Evolutionary conservation across 1,139 yeast species (phyloP), one percentile per base, ranked within the genome.

Genomic region (Yamadazyma blattariae): DNA sequence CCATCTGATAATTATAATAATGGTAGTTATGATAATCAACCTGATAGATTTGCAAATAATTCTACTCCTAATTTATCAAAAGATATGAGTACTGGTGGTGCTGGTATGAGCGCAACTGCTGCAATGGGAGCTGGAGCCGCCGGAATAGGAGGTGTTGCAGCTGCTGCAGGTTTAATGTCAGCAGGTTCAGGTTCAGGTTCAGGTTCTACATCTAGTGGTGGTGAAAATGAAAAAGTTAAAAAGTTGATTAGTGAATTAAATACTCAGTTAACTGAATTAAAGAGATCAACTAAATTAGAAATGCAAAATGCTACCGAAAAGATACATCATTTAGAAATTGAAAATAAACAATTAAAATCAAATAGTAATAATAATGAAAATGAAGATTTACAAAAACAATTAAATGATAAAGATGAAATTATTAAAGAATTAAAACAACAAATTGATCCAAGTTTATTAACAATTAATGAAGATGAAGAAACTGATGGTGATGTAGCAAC

Each of bases 301-400:
- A 77, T 79, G 56, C 71, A 65, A 46, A 59, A 60, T 38, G 85
- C 85, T 1, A 71, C 77, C 31, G 70, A 67, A 28, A 71, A 67
- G 41, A 77, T 79, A 31, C 54, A 56, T 25, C 47, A 45, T n/a
- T 57, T 79, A 33, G 82, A 78, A 47, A 34, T 45, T 7, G 77
- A 75, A 45, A 73, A 74, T 42, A 25, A 43, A 2, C 38, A 41
- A 5, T 52, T 72, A 35, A 56, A 45, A 36, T 43, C 44, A 5
- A 24, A 48, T 2, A 52, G 53, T 27, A 39, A 40, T 18, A 42
- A 36, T n/a, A n/a, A n/a, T n/a, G n/a, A n/a, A n/a, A 5, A 5
- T 17, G 19, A 17, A 17, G 44, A 46, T 14, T 55, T 56, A 32
- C 47, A 54, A 32, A 40, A 45, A 30, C 59, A 61, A 42, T 33